phyloP scores from a whole-genome alignment of 495 filamentous ascomycete species.

The Penicillium chermesinum region DNA sequence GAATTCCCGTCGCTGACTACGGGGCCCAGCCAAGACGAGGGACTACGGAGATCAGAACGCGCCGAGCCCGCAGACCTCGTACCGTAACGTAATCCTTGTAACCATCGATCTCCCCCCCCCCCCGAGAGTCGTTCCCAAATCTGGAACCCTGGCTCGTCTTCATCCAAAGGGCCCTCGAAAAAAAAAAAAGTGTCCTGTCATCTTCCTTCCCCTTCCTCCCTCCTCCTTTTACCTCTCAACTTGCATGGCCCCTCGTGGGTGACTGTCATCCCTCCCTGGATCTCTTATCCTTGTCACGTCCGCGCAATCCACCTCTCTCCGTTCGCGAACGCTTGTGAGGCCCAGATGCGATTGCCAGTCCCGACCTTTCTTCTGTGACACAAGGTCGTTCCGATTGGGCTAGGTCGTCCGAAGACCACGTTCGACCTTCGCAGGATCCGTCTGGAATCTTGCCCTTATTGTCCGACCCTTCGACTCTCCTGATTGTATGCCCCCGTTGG shows the following conservation, averaged over 20 bases:
- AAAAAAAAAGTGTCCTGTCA: conserved; percentile 11
- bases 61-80: neutral
- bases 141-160: neutral
- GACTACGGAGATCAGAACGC: neutral
- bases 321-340: conserved; percentile 2
- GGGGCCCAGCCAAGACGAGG: neutral
- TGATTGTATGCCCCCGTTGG: conserved; percentile 27
- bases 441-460: conserved; percentile 5
- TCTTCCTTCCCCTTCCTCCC: conserved; percentile 2
- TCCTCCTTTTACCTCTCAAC: conserved; percentile 12
- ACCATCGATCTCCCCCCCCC: neutral
- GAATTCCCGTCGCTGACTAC: too few species aligned
- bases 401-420: conserved; percentile 15
- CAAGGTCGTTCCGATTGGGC: neutral
- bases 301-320: neutral
- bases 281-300: neutral
- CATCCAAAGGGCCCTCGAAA: conserved; percentile 7
- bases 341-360: conserved; percentile 9
- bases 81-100: neutral
- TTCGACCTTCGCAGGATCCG: conserved; percentile 30
- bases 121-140: neutral
- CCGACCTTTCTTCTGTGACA: conserved; percentile 1
- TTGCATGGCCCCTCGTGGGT: conserved; percentile 25
- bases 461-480: conserved; percentile 13
- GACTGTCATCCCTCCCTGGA: conserved; percentile 6